phyloP scores from a whole-genome alignment of 345 rosid genomes.

The Atalantia buxifolia region DNA sequence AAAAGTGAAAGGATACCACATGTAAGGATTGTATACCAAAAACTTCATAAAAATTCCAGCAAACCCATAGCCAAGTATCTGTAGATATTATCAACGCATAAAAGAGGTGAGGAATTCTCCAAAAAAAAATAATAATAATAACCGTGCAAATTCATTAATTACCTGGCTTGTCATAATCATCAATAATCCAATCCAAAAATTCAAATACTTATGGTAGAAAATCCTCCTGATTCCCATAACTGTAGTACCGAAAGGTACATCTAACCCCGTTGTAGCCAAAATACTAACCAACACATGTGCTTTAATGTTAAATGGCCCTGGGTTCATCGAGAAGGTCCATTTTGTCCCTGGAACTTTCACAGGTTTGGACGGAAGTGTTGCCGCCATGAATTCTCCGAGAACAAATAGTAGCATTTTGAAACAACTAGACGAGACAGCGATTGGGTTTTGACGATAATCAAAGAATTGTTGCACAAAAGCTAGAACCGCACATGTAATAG shows the following conservation, averaged over 20 bases:
- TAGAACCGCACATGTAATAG: not conserved
- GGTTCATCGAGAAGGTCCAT: slow-evolving; percentile 33
- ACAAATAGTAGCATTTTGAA: slow-evolving; percentile 23
- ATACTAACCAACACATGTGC: slow-evolving; percentile 30
- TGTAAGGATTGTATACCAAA: slow-evolving; percentile 25
- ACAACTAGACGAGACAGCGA: slow-evolving; percentile 6
- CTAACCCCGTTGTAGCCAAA: slow-evolving; percentile 15
- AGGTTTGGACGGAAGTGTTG: slow-evolving; percentile 8
- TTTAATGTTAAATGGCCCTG: slow-evolving; percentile 35
- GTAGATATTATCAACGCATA: not conserved
- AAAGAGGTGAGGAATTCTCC: too few relatives aligned
- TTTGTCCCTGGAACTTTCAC: slow-evolving; percentile 13
- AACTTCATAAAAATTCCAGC: slow-evolving; percentile 25
- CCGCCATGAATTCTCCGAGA: slow-evolving; percentile 26
- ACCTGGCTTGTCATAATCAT: slow-evolving; percentile 29
- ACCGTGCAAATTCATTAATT: not conserved
- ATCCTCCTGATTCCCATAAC: slow-evolving; percentile 20
- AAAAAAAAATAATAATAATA: too few relatives aligned
- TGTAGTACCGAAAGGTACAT: slow-evolving; percentile 2
- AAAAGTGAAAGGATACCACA: slow-evolving; percentile 38
- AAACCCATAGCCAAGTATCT: slow-evolving; percentile 40
- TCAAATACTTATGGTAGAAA: slow-evolving; percentile 15
- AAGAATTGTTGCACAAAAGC: slow-evolving; percentile 26
- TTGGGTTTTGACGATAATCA: slow-evolving; percentile 13
- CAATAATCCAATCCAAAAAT: slow-evolving; percentile 17